These are phyloP conservation scores for Agroathelia rolfsii DNA, from an alignment of 1,284 basidiomycete species.

Conservation along the genomic window DNA sequence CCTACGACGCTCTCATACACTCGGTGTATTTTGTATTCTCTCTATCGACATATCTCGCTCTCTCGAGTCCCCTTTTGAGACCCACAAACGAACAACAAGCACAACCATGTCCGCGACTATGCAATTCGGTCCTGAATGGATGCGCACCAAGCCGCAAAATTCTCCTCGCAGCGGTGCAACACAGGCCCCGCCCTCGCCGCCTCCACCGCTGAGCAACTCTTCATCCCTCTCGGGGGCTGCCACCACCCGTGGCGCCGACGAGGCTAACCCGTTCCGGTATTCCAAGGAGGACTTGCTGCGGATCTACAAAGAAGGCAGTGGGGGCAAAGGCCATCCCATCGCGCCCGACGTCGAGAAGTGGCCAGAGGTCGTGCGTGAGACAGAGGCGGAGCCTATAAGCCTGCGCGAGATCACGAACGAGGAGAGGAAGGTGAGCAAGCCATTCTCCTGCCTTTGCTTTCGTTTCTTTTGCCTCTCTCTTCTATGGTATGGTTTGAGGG, in stretches of 20 bases:
- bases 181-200: constrained; percentile 47
- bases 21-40: too few species aligned
- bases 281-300: constrained; percentile 77
- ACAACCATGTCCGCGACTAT: too few species aligned
- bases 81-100: constrained; percentile 55
- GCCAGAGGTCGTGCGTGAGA: constrained; percentile 77
- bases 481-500: too few species aligned
- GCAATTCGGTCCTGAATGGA: constrained; percentile 86
- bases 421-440: constrained; percentile 75
- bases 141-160: constrained; percentile 66
- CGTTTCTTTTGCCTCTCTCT: not conserved
- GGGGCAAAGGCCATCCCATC: constrained; percentile 52
- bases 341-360: constrained; percentile 81
- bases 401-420: constrained; percentile 69
- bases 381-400: constrained; percentile 59
- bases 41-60: too few species aligned
- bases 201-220: constrained; percentile 40
- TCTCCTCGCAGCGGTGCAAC: constrained; percentile 41
- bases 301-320: constrained; percentile 72
- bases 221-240: too few species aligned
- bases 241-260: constrained; percentile 52
- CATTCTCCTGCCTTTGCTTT: not conserved
- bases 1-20: too few species aligned
- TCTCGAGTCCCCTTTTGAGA: too few species aligned
- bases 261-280: constrained; percentile 74